A percentile compares a stretch with the other conserved stretches of the same genome.
These are phyloP conservation scores for Jatropha multifida DNA, from an alignment of 441 rosid genomes.

Conservation along the genomic window DNA sequence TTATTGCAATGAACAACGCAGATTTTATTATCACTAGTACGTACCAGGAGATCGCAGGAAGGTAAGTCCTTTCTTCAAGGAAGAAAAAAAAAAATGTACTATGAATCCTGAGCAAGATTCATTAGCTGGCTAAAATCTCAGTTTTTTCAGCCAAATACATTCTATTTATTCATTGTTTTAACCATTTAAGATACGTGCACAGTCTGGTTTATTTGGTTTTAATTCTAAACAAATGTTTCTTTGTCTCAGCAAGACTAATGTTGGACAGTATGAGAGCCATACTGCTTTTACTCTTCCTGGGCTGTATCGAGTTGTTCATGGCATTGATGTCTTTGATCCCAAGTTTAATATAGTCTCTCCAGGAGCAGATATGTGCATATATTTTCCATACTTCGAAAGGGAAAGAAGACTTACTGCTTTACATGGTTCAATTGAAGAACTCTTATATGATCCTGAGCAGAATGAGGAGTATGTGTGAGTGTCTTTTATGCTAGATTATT, in stretches of 20 bases:
- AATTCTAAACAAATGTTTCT: constrained; percentile 10
- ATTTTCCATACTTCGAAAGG: constrained; percentile 57
- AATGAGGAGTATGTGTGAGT: constrained; percentile 62
- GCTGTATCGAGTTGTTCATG: constrained; percentile 62
- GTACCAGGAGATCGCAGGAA: constrained; percentile 71
- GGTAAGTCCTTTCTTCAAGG: constrained; percentile 32
- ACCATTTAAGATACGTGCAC: not conserved
- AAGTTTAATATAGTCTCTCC: constrained; percentile 79
- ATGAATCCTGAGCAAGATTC: not conserved
- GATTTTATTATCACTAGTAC: constrained; percentile 77
- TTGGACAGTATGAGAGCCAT: constrained; percentile 76
- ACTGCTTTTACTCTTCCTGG: constrained; percentile 77
- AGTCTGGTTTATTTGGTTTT: not conserved
- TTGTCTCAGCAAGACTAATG: constrained; percentile 53
- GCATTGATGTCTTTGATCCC: constrained; percentile 67
- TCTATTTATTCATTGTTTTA: not conserved
- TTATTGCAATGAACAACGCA: constrained; percentile 69
- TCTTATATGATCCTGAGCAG: constrained; percentile 52
- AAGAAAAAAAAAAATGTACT: not conserved
- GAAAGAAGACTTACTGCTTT: constrained; percentile 56
- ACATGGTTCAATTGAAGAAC: constrained; percentile 58
- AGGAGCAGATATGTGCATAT: constrained; percentile 67
- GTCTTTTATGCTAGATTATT: not conserved
- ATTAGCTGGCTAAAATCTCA: not conserved
- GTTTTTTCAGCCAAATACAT: not conserved